phyloP scores from a whole-genome alignment of 352 stramenopile species.

The Phytopythium sindhum region DNA sequence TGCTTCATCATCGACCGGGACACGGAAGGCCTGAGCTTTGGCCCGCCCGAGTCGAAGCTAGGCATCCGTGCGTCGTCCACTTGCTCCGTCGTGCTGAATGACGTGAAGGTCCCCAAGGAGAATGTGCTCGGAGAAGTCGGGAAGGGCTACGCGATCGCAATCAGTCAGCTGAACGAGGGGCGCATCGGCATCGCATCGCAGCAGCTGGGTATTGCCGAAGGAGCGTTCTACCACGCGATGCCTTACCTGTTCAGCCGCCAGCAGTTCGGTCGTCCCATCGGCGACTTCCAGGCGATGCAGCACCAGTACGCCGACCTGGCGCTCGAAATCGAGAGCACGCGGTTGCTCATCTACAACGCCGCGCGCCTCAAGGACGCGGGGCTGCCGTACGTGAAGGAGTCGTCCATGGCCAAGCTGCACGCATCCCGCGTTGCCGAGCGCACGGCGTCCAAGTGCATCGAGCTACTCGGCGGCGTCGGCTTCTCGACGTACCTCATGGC shows the following conservation, averaged over 20 bases:
- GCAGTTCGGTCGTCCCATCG: conserved; percentile 91
- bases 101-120: conserved; percentile 85
- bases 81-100: conserved; percentile 89
- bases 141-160: conserved; percentile 93
- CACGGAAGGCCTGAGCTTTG: conserved; percentile 83
- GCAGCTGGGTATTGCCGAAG: conserved; percentile 93
- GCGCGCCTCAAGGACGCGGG: conserved; percentile 89
- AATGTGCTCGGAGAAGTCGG: conserved; percentile 89
- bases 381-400: conserved; percentile 90
- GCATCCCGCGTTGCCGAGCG: conserved; percentile 90
- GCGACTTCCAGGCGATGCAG: conserved; percentile 93
- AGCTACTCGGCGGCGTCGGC: conserved; percentile 90
- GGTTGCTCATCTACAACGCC: conserved; percentile 91
- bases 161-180: conserved; percentile 91
- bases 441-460: conserved; percentile 89
- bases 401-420: conserved; percentile 93
- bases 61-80: conserved; percentile 92
- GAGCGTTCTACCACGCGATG: conserved; percentile 89
- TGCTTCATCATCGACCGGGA: conserved; percentile 94
- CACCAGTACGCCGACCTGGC: conserved; percentile 92
- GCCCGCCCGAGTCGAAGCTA: conserved; percentile 93
- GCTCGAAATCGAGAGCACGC: conserved; percentile 86
- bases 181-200: conserved; percentile 95
- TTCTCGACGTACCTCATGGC: conserved; percentile 90
- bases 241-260: conserved; percentile 92